phyloP scores from a whole-genome alignment of 2,329 filamentous ascomycete genomes.

The Bretziella fagacearum region DNA sequence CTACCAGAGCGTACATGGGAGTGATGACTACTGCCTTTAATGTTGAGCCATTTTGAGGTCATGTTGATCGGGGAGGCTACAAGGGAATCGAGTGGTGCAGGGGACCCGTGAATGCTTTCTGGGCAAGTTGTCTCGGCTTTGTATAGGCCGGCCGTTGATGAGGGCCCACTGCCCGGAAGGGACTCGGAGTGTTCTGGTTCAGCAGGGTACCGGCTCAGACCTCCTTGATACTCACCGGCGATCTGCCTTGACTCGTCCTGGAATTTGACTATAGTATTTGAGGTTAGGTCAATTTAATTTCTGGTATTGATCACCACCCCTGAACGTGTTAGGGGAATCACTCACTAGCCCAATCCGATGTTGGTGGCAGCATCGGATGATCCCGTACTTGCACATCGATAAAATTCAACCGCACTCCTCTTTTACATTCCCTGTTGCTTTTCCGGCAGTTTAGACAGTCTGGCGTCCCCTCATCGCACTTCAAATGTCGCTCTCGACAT shows the following conservation, averaged over 20 bases:
- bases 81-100: slow-evolving; percentile 2
- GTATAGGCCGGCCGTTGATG: background rate
- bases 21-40: slow-evolving; percentile 2
- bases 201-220: slow-evolving; percentile 51
- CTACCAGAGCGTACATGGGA: slow-evolving; percentile 5
- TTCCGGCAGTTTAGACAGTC: slow-evolving; percentile 68
- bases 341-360: slow-evolving; percentile 47
- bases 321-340: slow-evolving; percentile 12
- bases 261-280: slow-evolving; percentile 43
- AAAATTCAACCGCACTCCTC: slow-evolving; percentile 78
- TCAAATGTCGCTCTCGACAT: slow-evolving; percentile 75
- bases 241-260: slow-evolving; percentile 79
- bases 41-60: slow-evolving; percentile 10
- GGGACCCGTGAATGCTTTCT: slow-evolving; percentile 9
- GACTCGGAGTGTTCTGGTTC: slow-evolving; percentile 7
- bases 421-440: slow-evolving; percentile 69
- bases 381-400: slow-evolving; percentile 63
- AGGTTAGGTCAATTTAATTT: background rate
- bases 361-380: slow-evolving; percentile 45
- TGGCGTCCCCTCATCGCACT: slow-evolving; percentile 62
- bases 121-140: background rate
- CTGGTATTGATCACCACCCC: background rate
- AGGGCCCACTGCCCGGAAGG: slow-evolving; percentile 18
- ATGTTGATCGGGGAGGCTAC: slow-evolving; percentile 10
- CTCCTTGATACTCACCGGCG: slow-evolving; percentile 76